Base-by-base conservation (phyloP, 768 basidiomycete genomes). In the Leccinum longicurvipes region DNA sequence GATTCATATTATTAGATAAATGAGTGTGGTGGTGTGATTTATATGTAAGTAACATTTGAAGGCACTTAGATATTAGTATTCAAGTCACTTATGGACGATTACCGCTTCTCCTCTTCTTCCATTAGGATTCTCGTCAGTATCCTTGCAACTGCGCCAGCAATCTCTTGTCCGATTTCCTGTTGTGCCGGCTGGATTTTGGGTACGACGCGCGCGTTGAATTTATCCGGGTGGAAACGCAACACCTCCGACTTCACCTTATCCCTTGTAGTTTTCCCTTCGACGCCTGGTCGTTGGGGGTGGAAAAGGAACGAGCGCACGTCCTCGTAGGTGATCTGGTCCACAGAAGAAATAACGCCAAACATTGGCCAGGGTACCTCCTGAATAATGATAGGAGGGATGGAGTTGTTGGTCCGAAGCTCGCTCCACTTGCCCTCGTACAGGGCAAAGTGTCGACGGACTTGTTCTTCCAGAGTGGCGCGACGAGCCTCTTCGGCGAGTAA, bases 211-310 rank as follows among this genome's bases (percentile, higher is more conserved):
- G 62, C 54, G 54, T 77, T 65, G 60, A 82, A 78, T 60, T 80
- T 82, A 58, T 85, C 83, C 5, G 82, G 80, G 57, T 85, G 82
- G 74, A 78, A 85, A 21, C 76, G 73, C 45, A 81, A 63, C 28
- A 83, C 65, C 59, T 84, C 82, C n/a, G 55, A 58, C 55, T 72
- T 76, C 56, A 79, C 55, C 19, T 66, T 60, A 36, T 77, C 78
- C 54, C 67, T 70, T 4, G 50, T 60, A 1, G 67, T 65, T 60
- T 74, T 77, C 4, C 63, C 67, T 32, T 69, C 60, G 23, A 63
- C 50, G 6, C 57, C 62, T 0, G 68, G 63, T 32, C 73, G 72
- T 32, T 58, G 64, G 24, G 71, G 68, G 58, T 76, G 72, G 50
- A 76, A 70, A 24, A 81, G 46, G 64, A 84, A 84, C 34, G 65